Evolutionary conservation across 1,284 basidiomycete genomes (phyloP).

Genomic region (Ustilago cynodontis): DNA sequence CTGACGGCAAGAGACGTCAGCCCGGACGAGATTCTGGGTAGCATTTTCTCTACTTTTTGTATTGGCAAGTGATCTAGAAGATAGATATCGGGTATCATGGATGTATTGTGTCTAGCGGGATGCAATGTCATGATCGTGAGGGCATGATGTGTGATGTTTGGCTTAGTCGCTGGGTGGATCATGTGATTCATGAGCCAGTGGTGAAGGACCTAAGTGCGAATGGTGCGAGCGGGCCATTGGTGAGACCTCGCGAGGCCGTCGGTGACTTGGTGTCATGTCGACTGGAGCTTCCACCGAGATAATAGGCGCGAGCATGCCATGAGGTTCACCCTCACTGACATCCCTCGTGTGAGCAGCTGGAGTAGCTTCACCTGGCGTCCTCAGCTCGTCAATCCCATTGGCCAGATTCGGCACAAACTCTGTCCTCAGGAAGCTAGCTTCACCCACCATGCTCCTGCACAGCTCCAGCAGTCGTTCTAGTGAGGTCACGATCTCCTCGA

Average conservation of each 20-base stretch:
- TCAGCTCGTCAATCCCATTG: slow-evolving; percentile 6
- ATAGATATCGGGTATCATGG: neutral
- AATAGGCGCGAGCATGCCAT: slow-evolving; percentile 2
- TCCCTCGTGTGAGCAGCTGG: neutral
- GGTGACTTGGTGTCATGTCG: neutral
- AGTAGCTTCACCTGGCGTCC: slow-evolving; percentile 18
- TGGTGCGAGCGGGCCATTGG: slow-evolving; percentile 12
- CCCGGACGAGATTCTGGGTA: slow-evolving; percentile 83
- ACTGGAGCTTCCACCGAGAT: neutral
- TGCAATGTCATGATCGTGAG: neutral
- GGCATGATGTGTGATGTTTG: neutral
- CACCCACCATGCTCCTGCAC: slow-evolving; percentile 60
- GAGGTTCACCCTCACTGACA: neutral
- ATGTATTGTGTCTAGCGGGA: neutral
- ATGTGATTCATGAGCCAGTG: slow-evolving; percentile 17
- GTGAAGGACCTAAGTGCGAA: slow-evolving; percentile 8
- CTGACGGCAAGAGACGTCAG: slow-evolving; percentile 79
- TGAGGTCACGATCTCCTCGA: slow-evolving; percentile 53
- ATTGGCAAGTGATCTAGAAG: slow-evolving; percentile 49
- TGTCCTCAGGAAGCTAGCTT: slow-evolving; percentile 52
- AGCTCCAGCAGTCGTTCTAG: slow-evolving; percentile 55
- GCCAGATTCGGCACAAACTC: slow-evolving; percentile 32
- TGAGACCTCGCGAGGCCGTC: slow-evolving; percentile 5
- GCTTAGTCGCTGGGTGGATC: neutral
- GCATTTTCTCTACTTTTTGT: slow-evolving; percentile 77